A percentile compares a stretch with the other conserved stretches of the same genome.
Conservation (phyloP, 139 green algal species). For the Astrephomene gubernaculifera region DNA sequence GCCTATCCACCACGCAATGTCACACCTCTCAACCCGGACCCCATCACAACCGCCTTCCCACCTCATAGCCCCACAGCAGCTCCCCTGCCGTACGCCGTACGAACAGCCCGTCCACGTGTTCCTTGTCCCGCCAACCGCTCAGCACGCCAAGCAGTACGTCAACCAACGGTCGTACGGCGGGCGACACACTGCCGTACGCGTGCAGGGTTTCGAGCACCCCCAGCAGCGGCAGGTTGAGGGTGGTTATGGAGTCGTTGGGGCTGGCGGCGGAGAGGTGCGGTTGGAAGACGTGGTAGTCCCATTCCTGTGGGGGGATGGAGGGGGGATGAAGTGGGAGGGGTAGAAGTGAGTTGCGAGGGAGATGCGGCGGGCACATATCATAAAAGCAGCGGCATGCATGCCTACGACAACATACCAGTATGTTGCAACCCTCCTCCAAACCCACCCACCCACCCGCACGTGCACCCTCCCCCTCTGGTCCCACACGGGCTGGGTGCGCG, state of each 20-base stretch:
- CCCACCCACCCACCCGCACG: constrained; percentile 44
- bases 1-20: no score
- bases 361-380: background rate
- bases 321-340: background rate
- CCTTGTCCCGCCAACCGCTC: constrained; percentile 6
- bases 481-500: constrained; percentile 41
- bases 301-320: constrained; percentile 32
- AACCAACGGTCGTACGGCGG: background rate
- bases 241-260: constrained; percentile 27
- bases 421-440: background rate
- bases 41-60: no score
- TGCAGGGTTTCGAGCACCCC: constrained; percentile 51
- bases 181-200: background rate
- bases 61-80: constrained; percentile 54
- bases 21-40: no score
- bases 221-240: constrained; percentile 55
- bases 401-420: background rate
- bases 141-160: constrained; percentile 37
- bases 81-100: constrained; percentile 36
- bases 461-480: constrained; percentile 18
- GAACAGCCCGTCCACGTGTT: constrained; percentile 52
- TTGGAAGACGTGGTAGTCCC: constrained; percentile 39
- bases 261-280: constrained; percentile 3
- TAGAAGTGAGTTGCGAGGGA: background rate
- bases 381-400: background rate